A percentile compares a stretch with the other conserved stretches of the same genome.
Conservation (phyloP, 2,329 filamentous ascomycete species). For the Emmonsia crescens region DNA sequence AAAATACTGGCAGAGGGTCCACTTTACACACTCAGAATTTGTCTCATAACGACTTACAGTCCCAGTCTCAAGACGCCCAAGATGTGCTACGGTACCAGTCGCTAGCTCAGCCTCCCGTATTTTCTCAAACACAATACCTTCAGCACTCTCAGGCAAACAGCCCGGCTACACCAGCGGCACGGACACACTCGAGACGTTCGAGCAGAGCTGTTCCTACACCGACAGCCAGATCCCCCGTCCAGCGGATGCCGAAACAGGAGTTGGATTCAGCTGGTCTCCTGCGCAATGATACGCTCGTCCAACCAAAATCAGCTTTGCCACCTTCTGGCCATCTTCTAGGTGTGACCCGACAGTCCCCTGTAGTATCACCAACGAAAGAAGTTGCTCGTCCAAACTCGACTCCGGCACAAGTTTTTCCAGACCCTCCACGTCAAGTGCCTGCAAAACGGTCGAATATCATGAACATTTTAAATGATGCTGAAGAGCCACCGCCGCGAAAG, state of each 20-base stretch:
- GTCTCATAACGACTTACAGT: neutral
- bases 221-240: constrained; percentile 10
- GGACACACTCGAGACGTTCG: constrained; percentile 12
- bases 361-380: constrained; percentile 28
- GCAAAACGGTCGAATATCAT: constrained; percentile 41
- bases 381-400: constrained; percentile 24
- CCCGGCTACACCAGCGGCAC: constrained; percentile 4
- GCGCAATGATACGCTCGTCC: constrained; percentile 2
- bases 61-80: constrained; percentile 5
- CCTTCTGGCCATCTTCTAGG: constrained; percentile 2
- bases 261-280: neutral
- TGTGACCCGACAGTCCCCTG: constrained; percentile 3
- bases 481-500: constrained; percentile 36
- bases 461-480: constrained; percentile 38
- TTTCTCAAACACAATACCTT: constrained; percentile 25
- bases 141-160: constrained; percentile 10
- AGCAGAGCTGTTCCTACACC: constrained; percentile 9
- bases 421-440: constrained; percentile 32
- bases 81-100: constrained; percentile 7
- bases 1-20: neutral
- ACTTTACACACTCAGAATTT: constrained; percentile 3
- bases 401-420: constrained; percentile 19
- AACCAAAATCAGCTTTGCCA: constrained; percentile 4
- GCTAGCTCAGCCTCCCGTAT: constrained; percentile 9
- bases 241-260: constrained; percentile 8